Base-by-base conservation (phyloP, 176 grass and related monocot genomes). In the Rhynchospora breviuscula region DNA sequence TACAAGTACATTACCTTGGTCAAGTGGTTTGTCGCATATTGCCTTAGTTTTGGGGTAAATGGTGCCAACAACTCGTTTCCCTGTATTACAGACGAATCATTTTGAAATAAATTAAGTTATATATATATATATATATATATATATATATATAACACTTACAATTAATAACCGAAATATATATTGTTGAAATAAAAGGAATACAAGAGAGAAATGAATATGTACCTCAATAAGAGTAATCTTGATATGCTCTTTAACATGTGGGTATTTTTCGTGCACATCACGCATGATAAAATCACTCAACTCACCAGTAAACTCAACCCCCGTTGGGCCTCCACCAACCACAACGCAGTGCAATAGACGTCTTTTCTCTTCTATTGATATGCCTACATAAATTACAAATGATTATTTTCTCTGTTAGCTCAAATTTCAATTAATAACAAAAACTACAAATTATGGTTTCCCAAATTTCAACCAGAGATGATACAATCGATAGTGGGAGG, bases 181-280 rank as follows among this genome's bases (percentile, higher is more conserved):
- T 67, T 14, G 12, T 40, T 33, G 8, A 14, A 65, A 65, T 4
- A 14, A 2, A 67, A 67, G 15, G 12, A 33, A 69, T 18, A 4
- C 3, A 40, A 40, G 35, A 81, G 25, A 23, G 69, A 79, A 19
- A 67, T 12, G 12, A 40, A 18, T 17, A 64, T 29, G 66, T 87
- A 96, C 90, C 90, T 97, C 94, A 62, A 94, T 97, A 80, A 97
- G 91, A 63, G 88, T 97, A 71, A 97, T 88, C 87, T 90, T 88
- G 79, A 97, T 89, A 67, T 94, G 81, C 59, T 97, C 88, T 88
- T 97, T 93, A 22, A 97, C 91, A 60, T 97, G 94, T 7, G 91
- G 63, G 63, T 93, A 91, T 59, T 85, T 91, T 86, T 97, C 66
- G 6, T 82, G 73, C 17, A 93, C 94, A 67, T 93, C 94, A 67